Evolutionary conservation across 2,329 filamentous ascomycete genomes (phyloP).

Genomic region (Neopestalotiopsis sp.): DNA sequence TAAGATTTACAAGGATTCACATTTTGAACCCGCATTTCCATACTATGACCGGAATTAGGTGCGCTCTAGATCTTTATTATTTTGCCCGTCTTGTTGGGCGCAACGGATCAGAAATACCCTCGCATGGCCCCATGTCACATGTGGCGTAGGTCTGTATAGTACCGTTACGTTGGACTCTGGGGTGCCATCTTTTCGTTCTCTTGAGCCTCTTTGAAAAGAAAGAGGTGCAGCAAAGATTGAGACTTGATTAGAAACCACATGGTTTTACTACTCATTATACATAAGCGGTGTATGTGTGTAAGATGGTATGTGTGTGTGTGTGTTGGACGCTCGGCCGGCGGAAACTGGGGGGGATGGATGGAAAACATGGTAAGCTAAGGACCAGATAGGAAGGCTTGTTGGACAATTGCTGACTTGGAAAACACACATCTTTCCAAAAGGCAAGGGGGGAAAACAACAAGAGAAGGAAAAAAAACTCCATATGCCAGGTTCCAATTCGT

Average conservation of each 20-base stretch:
- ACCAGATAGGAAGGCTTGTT: neutral
- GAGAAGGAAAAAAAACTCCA: neutral
- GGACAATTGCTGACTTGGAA: neutral
- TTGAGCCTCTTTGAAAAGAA: too few relatives aligned
- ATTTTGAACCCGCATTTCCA: neutral
- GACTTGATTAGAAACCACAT: too few relatives aligned
- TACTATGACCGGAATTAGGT: neutral
- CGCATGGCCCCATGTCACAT: too few relatives aligned
- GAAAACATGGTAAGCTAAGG: neutral
- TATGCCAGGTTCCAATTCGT: neutral
- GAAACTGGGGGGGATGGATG: neutral
- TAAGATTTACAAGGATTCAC: neutral
- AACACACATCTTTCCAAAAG: neutral
- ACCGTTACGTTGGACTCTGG: too few relatives aligned
- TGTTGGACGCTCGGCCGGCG: neutral
- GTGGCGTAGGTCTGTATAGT: too few relatives aligned
- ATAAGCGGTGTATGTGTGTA: neutral
- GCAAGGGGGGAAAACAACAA: neutral
- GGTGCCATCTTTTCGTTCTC: too few relatives aligned
- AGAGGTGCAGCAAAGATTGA: too few relatives aligned
- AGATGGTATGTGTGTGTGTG: neutral
- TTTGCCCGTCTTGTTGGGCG: too few relatives aligned
- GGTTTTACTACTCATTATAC: too few relatives aligned
- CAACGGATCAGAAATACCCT: too few relatives aligned
- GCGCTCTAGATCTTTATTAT: too few relatives aligned